Percentiles rank a stretch among this genome's conserved stretches.
Evolutionary conservation across 768 basidiomycete species (phyloP).

Genomic region (Nidularia pulvinata): DNA sequence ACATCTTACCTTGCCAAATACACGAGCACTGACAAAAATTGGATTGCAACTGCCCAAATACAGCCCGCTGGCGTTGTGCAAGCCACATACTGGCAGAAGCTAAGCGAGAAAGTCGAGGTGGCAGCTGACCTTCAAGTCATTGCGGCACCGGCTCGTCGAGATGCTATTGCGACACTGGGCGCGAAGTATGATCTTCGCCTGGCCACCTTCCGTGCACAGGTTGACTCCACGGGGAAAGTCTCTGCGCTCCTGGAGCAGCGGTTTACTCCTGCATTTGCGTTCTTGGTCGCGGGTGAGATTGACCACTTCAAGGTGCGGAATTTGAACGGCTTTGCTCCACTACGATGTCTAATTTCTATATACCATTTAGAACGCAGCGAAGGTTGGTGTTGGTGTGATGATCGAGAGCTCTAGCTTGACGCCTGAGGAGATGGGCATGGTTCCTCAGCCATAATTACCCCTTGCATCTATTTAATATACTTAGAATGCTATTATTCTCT

Average conservation of each 20-base stretch:
- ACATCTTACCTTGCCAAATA: constrained; percentile 84
- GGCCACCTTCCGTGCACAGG: constrained; percentile 91
- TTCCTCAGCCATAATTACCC: constrained; percentile 42
- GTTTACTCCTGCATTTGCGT: constrained; percentile 93
- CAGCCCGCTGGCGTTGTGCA: constrained; percentile 84
- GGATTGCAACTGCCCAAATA: constrained; percentile 93
- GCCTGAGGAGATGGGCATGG: constrained; percentile 82
- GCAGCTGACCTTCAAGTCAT: constrained; percentile 90
- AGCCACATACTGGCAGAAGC: constrained; percentile 95
- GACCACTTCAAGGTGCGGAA: constrained; percentile 91
- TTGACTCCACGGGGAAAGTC: constrained; percentile 95
- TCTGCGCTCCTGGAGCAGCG: constrained; percentile 94
- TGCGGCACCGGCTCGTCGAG: constrained; percentile 77
- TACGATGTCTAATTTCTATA: constrained; percentile 1
- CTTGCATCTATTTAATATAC: constrained; percentile 20
- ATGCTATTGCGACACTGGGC: constrained; percentile 91
- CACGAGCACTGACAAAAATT: constrained; percentile 68
- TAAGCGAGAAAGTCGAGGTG: constrained; percentile 96
- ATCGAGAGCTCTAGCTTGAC: constrained; percentile 85
- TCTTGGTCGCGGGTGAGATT: constrained; percentile 95
- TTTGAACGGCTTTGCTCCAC: constrained; percentile 8
- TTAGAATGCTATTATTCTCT: constrained; percentile 17
- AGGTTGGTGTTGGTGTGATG: constrained; percentile 97
- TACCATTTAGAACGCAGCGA: constrained; percentile 74
- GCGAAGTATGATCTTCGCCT: constrained; percentile 97